These are phyloP conservation scores for Neofusicoccum ribis DNA, from an alignment of 2,329 filamentous ascomycete genomes.

Conservation along the genomic window DNA sequence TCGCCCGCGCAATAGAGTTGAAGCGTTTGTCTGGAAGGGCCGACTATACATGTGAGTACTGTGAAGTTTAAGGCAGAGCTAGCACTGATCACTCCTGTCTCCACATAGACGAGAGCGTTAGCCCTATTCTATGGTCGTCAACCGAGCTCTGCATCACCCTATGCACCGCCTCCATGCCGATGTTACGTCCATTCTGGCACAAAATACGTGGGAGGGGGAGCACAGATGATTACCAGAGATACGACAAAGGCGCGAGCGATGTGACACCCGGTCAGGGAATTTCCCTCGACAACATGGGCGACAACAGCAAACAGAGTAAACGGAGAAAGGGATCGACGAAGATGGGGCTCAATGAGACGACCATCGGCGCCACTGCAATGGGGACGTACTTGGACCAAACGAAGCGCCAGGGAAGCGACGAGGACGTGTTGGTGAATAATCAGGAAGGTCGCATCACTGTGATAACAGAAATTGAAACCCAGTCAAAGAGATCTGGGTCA, in stretches of 20 bases:
- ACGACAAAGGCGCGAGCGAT: neutral
- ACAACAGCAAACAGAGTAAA: neutral
- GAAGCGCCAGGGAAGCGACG: constrained; percentile 2
- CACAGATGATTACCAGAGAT: neutral
- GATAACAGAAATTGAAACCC: constrained; percentile 3
- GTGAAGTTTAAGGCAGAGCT: neutral
- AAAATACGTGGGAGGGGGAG: neutral
- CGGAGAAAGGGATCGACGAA: neutral
- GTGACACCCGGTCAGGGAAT: neutral
- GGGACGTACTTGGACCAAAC: constrained; percentile 6
- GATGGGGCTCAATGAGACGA: constrained; percentile 11
- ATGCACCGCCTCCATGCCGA: constrained; percentile 55
- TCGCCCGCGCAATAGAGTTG: constrained; percentile 34
- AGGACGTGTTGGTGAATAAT: neutral
- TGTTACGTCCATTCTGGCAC: constrained; percentile 38
- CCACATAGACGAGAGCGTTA: constrained; percentile 28
- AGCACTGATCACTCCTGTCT: neutral
- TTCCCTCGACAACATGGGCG: constrained; percentile 2
- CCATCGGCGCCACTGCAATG: neutral
- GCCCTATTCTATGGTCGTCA: constrained; percentile 34
- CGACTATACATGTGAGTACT: constrained; percentile 31
- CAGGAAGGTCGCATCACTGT: neutral
- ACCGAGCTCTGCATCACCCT: constrained; percentile 50
- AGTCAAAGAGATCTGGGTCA: neutral
- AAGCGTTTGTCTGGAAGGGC: constrained; percentile 29